Evolutionary conservation across 2,329 filamentous ascomycete genomes (phyloP).

Genomic region (Sclerotinia trifoliorum): DNA sequence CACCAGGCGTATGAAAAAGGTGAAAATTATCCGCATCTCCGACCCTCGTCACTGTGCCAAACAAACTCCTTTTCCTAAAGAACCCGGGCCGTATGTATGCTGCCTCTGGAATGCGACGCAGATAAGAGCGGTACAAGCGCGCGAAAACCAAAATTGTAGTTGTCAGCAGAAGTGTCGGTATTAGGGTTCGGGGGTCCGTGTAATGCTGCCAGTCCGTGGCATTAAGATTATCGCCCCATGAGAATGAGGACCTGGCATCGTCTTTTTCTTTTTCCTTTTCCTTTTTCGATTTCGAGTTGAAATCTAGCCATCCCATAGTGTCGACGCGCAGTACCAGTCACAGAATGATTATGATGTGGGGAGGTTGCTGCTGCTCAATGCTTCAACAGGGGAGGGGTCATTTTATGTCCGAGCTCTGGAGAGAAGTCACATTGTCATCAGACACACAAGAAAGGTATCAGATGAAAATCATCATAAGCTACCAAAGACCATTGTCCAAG

Average conservation of each 20-base stretch:
- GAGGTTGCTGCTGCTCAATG: conserved; percentile 3
- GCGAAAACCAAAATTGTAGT: conserved; percentile 53
- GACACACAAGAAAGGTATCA: not conserved
- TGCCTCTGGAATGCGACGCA: conserved; percentile 80
- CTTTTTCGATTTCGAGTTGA: conserved; percentile 41
- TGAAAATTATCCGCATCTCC: conserved; percentile 97
- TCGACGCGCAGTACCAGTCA: conserved; percentile 20
- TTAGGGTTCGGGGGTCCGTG: conserved; percentile 53
- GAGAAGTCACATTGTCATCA: not conserved
- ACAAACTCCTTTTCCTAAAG: conserved; percentile 73
- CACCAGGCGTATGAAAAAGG: conserved; percentile 92
- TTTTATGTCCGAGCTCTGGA: conserved; percentile 17
- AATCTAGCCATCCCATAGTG: conserved; percentile 51
- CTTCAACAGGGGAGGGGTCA: conserved; percentile 16
- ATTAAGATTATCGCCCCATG: conserved; percentile 47
- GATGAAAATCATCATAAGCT: conserved; percentile 2
- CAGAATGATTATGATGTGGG: conserved; percentile 8
- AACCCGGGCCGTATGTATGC: conserved; percentile 71
- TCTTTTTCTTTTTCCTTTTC: conserved; percentile 30
- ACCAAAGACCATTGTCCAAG: not conserved
- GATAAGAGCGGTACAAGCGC: conserved; percentile 68
- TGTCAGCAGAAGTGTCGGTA: conserved; percentile 55
- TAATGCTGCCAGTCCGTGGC: conserved; percentile 54
- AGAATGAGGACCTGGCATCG: conserved; percentile 41
- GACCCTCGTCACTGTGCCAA: conserved; percentile 86